These are phyloP conservation scores for Scheffersomyces titani DNA, from an alignment of 1,139 yeast species.

Conservation along the genomic window DNA sequence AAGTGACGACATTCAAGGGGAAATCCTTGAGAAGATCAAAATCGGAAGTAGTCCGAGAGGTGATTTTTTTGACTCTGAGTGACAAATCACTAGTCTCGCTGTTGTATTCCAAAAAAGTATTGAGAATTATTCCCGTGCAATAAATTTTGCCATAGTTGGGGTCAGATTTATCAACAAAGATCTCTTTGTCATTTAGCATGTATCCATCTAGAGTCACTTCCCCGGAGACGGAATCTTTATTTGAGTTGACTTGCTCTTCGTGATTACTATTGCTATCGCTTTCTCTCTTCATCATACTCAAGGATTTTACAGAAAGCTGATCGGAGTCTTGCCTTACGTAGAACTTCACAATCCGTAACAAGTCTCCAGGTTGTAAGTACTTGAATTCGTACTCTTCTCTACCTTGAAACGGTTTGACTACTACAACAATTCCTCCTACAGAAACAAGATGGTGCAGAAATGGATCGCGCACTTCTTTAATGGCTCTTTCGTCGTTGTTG, in stretches of 20 bases:
- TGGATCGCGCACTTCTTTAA: conserved; percentile 31
- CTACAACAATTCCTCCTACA: conserved; percentile 41
- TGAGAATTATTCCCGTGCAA: conserved; percentile 36
- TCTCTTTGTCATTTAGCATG: not conserved
- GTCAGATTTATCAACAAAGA: conserved; percentile 8
- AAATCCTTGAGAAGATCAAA: conserved; percentile 29
- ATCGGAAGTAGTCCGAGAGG: conserved; percentile 2
- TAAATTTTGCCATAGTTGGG: conserved; percentile 20
- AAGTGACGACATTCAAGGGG: conserved; percentile 31
- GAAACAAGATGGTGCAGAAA: conserved; percentile 26
- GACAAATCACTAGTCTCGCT: conserved; percentile 15
- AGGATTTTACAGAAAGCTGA: conserved; percentile 6
- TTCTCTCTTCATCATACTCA: not conserved
- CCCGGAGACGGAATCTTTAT: conserved; percentile 1
- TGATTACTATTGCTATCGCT: not conserved
- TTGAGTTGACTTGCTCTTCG: not conserved
- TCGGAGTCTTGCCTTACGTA: conserved; percentile 17
- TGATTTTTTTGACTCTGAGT: conserved; percentile 18
- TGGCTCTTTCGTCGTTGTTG: conserved; percentile 12
- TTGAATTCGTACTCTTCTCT: conserved; percentile 22
- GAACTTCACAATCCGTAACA: conserved; percentile 32
- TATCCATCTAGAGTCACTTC: conserved; percentile 2
- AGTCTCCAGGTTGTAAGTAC: conserved; percentile 34
- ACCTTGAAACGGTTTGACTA: conserved; percentile 32
- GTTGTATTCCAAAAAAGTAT: conserved; percentile 26